These are phyloP conservation scores for Schizophyllum amplum DNA, from an alignment of 1,284 basidiomycete genomes.

Conservation along the genomic window DNA sequence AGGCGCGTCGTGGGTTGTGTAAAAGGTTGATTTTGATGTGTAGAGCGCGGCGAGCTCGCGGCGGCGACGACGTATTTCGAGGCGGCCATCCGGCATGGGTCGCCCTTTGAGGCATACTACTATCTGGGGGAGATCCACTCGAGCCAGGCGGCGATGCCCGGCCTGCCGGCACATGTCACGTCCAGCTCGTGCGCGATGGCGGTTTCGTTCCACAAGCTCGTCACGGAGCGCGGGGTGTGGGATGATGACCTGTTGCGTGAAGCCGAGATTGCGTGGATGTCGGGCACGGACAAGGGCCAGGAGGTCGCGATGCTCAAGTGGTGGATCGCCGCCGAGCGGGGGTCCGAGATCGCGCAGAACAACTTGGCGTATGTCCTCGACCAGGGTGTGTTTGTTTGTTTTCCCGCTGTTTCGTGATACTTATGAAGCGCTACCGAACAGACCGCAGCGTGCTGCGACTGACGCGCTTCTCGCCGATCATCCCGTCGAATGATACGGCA, in stretches of 20 bases:
- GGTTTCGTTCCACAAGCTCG: constrained; percentile 85
- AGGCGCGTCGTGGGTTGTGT: too few relatives aligned
- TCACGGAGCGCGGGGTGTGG: constrained; percentile 86
- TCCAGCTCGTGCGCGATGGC: constrained; percentile 76
- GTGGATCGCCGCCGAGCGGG: constrained; percentile 92
- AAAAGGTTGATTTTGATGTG: not conserved
- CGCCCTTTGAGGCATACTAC: constrained; percentile 89
- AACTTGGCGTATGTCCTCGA: constrained; percentile 93
- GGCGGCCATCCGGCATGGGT: constrained; percentile 74
- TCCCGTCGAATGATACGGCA: constrained; percentile 72
- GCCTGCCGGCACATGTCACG: constrained; percentile 36
- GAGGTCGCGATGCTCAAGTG: constrained; percentile 82
- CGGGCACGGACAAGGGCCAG: constrained; percentile 58
- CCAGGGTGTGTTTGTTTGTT: constrained; percentile 49
- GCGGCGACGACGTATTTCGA: constrained; percentile 72
- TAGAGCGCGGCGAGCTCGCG: constrained; percentile 57
- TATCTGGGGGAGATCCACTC: constrained; percentile 80
- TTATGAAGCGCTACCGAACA: constrained; percentile 19
- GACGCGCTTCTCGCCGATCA: constrained; percentile 60
- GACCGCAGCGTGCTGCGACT: constrained; percentile 68
- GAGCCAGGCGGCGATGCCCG: constrained; percentile 38
- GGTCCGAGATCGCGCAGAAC: constrained; percentile 90
- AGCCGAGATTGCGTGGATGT: constrained; percentile 75
- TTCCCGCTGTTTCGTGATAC: not conserved
- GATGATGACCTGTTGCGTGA: constrained; percentile 77